These are phyloP conservation scores for Nicotiana sylvestris DNA, from an alignment of 257 asterid species.

Conservation along the genomic window DNA sequence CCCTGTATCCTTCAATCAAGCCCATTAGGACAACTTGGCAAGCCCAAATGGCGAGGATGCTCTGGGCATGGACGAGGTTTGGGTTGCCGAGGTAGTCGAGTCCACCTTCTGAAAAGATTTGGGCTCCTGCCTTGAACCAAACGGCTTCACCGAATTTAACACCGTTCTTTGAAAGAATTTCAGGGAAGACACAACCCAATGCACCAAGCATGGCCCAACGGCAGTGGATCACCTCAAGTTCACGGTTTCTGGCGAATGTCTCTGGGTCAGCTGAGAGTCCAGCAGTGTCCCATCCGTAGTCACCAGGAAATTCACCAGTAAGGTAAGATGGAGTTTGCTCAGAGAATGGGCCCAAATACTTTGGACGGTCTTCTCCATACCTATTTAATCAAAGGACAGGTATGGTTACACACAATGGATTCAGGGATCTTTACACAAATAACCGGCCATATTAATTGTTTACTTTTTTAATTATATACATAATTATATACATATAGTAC, in stretches of 20 bases:
- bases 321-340: constrained; percentile 92
- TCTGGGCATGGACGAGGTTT: constrained; percentile 78
- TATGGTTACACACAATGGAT: no score
- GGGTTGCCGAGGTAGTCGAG: constrained; percentile 89
- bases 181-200: constrained; percentile 81
- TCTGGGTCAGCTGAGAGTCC: constrained; percentile 96
- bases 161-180: constrained; percentile 67
- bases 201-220: constrained; percentile 99
- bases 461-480: no score
- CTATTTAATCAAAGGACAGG: constrained; percentile 21
- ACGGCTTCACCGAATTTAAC: constrained; percentile 83
- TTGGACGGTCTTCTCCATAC: constrained; percentile 91
- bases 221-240: constrained; percentile 80
- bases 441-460: no score
- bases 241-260: constrained; percentile 83
- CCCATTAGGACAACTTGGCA: constrained; percentile 80
- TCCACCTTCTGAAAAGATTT: constrained; percentile 88
- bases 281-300: constrained; percentile 95
- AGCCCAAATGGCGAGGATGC: constrained; percentile 89
- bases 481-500: no score
- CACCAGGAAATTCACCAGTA: constrained; percentile 89
- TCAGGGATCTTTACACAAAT: no score
- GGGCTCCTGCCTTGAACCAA: constrained; percentile 94
- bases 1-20: constrained; percentile 72
- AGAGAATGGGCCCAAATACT: constrained; percentile 89